phyloP scores from a whole-genome alignment of 805 yeast genomes.

The Lipomyces starkeyi region DNA sequence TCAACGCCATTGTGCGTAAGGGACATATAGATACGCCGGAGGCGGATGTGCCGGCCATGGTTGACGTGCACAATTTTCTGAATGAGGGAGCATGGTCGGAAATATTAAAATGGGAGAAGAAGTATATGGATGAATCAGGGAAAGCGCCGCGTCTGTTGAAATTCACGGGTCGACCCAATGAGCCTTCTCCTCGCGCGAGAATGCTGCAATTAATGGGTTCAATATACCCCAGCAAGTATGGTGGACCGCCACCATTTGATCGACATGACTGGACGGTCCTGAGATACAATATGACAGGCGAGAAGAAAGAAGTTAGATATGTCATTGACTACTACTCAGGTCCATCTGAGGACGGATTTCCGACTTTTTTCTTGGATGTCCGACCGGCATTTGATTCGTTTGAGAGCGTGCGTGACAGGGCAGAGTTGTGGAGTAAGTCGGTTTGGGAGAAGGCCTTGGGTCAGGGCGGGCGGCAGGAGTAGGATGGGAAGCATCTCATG shows the following conservation, averaged over 20 bases:
- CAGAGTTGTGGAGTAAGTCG: constrained; percentile 69
- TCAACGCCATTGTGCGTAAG: constrained; percentile 94
- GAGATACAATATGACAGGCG: constrained; percentile 53
- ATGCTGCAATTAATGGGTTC: constrained; percentile 68
- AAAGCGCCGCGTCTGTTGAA: constrained; percentile 76
- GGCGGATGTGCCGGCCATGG: constrained; percentile 97
- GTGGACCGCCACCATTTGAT: constrained; percentile 88
- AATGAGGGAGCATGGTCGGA: constrained; percentile 99
- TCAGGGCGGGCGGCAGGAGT: constrained; percentile 30
- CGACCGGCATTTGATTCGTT: constrained; percentile 88
- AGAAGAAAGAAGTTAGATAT: constrained; percentile 71
- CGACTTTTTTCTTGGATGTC: constrained; percentile 90
- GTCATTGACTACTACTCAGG: constrained; percentile 97
- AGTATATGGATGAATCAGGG: constrained; percentile 61
- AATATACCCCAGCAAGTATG: constrained; percentile 73
- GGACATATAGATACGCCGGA: constrained; percentile 91
- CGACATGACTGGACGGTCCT: constrained; percentile 98
- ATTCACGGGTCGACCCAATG: constrained; percentile 92
- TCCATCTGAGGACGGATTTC: constrained; percentile 87
- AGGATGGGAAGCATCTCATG: neutral
- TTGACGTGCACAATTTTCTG: constrained; percentile 91
- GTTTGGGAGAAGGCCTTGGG: constrained; percentile 76
- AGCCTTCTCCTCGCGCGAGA: constrained; percentile 83
- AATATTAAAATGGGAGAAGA: constrained; percentile 87
- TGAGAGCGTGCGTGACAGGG: constrained; percentile 68